Conservation (phyloP, 768 basidiomycete species). For the Hericium alpestre region DNA sequence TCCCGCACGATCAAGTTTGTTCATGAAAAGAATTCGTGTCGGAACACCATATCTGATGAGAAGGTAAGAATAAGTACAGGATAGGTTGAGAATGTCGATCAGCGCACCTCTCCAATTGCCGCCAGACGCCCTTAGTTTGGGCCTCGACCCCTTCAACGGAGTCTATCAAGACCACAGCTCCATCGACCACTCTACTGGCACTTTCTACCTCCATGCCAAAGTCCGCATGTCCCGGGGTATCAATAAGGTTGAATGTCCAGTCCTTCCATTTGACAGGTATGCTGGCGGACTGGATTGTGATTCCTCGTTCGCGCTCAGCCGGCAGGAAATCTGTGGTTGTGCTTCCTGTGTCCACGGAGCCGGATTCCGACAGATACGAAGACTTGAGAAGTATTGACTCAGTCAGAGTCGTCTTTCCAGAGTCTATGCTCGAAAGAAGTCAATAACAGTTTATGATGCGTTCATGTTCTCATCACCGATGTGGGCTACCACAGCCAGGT, state of each 20-base stretch:
- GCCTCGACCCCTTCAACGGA: slow-evolving; percentile 88
- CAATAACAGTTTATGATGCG: slow-evolving; percentile 1
- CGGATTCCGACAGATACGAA: slow-evolving; percentile 58
- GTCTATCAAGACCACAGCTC: slow-evolving; percentile 80
- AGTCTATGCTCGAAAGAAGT: slow-evolving; percentile 85
- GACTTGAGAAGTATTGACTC: slow-evolving; percentile 78
- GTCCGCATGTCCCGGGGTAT: slow-evolving; percentile 88
- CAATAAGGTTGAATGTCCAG: slow-evolving; percentile 80
- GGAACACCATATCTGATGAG: slow-evolving; percentile 61
- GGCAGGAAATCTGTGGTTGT: slow-evolving; percentile 87
- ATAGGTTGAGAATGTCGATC: slow-evolving; percentile 16
- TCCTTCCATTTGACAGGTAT: slow-evolving; percentile 80
- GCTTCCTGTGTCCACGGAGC: slow-evolving; percentile 82
- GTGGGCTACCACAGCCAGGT: slow-evolving; percentile 84
- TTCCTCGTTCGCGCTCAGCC: slow-evolving; percentile 81
- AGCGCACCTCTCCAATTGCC: slow-evolving; percentile 70
- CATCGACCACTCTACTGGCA: slow-evolving; percentile 83
- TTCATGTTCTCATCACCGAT: slow-evolving; percentile 42
- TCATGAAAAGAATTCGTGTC: slow-evolving; percentile 71
- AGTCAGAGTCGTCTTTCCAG: slow-evolving; percentile 82
- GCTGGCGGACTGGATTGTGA: slow-evolving; percentile 87
- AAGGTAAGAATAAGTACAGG: background rate
- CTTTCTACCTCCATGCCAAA: slow-evolving; percentile 97
- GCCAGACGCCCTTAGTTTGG: slow-evolving; percentile 85
- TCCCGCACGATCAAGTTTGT: slow-evolving; percentile 82